Conservation (phyloP, 495 filamentous ascomycete species). For the Penicillium waksmanii region DNA sequence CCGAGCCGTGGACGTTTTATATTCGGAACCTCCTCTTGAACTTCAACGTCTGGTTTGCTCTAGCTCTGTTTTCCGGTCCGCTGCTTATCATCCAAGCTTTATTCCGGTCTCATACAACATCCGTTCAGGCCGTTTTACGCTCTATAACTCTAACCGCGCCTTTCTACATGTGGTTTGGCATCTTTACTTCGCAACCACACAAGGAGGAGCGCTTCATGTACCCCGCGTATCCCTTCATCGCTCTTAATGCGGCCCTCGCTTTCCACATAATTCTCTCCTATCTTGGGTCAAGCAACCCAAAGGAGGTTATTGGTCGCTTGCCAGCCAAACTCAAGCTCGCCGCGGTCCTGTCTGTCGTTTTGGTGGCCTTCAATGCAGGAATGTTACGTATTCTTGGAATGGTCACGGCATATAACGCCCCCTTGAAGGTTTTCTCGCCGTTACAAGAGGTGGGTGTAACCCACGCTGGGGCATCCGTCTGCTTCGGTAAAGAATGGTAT, state of each 20-base stretch:
- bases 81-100: constrained; percentile 54
- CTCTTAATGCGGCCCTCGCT: constrained; percentile 87
- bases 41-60: constrained; percentile 90
- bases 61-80: constrained; percentile 77
- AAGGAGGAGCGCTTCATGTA: constrained; percentile 99
- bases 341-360: constrained; percentile 57
- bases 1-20: constrained; percentile 97
- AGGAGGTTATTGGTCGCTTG: constrained; percentile 66
- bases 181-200: constrained; percentile 91
- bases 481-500: constrained; percentile 98
- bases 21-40: constrained; percentile 89
- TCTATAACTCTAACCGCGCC: constrained; percentile 77
- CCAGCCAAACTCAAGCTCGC: constrained; percentile 69
- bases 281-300: constrained; percentile 69
- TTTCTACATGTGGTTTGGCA: constrained; percentile 92
- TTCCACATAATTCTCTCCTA: constrained; percentile 76
- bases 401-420: constrained; percentile 82
- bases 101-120: constrained; percentile 43
- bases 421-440: constrained; percentile 72
- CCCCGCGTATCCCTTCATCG: constrained; percentile 88
- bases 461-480: constrained; percentile 68
- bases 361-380: constrained; percentile 63
- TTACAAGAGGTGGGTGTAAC: constrained; percentile 53
- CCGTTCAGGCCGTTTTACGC: constrained; percentile 58
- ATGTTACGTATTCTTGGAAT: constrained; percentile 78